phyloP scores from a whole-genome alignment of 805 yeast genomes.

The Teunomyces pallodes region DNA sequence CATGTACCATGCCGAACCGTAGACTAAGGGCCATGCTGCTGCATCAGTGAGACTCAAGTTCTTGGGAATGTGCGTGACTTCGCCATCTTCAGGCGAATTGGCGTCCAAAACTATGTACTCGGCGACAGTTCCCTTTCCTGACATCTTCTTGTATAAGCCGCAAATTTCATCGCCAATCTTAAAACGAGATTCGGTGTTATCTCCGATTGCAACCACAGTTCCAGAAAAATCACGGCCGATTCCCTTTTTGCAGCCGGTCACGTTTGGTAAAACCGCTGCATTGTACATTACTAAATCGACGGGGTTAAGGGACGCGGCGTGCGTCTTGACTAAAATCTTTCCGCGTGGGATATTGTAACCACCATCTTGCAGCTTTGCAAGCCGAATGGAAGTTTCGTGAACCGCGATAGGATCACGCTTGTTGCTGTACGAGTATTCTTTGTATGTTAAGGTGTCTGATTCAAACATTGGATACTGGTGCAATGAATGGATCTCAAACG shows the following conservation, averaged over 20 bases:
- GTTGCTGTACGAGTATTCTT: slow-evolving; percentile 19
- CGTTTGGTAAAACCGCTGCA: slow-evolving; percentile 9
- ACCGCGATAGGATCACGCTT: slow-evolving; percentile 12
- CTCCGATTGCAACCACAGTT: slow-evolving; percentile 28
- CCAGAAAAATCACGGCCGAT: slow-evolving; percentile 35
- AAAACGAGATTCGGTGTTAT: slow-evolving; percentile 9
- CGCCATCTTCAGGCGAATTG: slow-evolving; percentile 33
- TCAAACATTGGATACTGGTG: background rate
- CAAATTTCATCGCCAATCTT: slow-evolving; percentile 29
- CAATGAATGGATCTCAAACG: background rate
- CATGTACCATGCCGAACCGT: slow-evolving; percentile 57
- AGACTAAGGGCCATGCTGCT: slow-evolving; percentile 63
- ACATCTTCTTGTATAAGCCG: slow-evolving; percentile 20
- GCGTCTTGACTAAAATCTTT: slow-evolving; percentile 29
- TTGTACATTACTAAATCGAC: slow-evolving; percentile 26
- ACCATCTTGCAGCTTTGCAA: slow-evolving; percentile 12
- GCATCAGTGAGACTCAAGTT: slow-evolving; percentile 52
- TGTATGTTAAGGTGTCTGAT: slow-evolving; percentile 14
- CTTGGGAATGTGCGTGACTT: slow-evolving; percentile 44
- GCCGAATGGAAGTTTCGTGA: slow-evolving; percentile 7
- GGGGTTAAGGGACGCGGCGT: slow-evolving; percentile 33
- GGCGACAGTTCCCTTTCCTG: slow-evolving; percentile 40
- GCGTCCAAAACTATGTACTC: slow-evolving; percentile 47
- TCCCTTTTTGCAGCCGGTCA: slow-evolving; percentile 14
- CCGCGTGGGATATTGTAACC: slow-evolving; percentile 14